phyloP scores from a whole-genome alignment of 1,284 basidiomycete genomes.

The Ceratobasidium theobromae region DNA sequence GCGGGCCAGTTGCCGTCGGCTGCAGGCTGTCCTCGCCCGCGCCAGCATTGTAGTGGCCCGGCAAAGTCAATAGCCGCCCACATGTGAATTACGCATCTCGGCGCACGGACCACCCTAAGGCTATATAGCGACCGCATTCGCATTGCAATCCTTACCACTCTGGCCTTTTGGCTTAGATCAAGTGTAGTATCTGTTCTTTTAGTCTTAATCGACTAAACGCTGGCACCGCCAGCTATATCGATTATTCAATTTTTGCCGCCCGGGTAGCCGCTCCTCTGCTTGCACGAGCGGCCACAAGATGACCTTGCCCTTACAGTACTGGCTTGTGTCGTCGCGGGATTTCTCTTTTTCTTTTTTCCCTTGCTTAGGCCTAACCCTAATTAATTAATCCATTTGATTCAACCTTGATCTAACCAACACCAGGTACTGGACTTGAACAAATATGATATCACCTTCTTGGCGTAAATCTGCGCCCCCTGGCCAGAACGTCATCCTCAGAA shows the following conservation, averaged over 20 bases:
- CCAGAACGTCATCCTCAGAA: no score
- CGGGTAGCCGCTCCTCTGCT: conserved; percentile 31
- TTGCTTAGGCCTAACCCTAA: conserved; percentile 27
- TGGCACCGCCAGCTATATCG: conserved; percentile 22
- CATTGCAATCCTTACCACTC: conserved; percentile 57
- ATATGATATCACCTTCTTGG: no score
- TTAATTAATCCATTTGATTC: not conserved
- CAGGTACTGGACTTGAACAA: not conserved
- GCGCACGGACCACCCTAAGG: conserved; percentile 11
- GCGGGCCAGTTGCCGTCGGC: conserved; percentile 2
- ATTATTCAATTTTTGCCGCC: conserved; percentile 33
- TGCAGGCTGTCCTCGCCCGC: not conserved
- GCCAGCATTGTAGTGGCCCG: conserved; percentile 28
- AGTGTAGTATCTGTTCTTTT: conserved; percentile 95
- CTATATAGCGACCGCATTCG: not conserved
- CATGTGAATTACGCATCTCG: not conserved
- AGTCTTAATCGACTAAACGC: conserved; percentile 32
- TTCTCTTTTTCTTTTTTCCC: not conserved
- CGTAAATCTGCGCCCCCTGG: no score
- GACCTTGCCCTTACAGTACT: conserved; percentile 24
- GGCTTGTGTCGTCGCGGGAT: conserved; percentile 27
- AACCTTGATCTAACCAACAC: not conserved
- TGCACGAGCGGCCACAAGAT: conserved; percentile 32
- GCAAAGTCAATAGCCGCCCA: no score
- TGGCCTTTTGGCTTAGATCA: conserved; percentile 96